phyloP scores from a whole-genome alignment of 164 flowering plant genomes.

The Taxillus chinensis region DNA sequence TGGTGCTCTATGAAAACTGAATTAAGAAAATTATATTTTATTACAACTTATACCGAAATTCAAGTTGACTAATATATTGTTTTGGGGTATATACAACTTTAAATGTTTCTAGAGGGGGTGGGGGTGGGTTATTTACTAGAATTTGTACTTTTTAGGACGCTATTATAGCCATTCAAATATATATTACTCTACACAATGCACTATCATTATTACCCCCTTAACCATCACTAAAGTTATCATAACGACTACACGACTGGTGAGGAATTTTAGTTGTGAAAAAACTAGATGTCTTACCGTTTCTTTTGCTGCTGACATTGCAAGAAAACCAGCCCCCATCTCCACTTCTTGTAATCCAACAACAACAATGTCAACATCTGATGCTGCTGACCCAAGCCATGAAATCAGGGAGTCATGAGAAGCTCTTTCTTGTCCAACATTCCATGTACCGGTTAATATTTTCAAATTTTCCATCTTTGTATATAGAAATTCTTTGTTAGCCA shows the following conservation, averaged over 20 bases:
- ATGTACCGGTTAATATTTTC: slow-evolving; percentile 3
- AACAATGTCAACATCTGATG: slow-evolving; percentile 5
- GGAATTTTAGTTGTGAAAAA: not conserved
- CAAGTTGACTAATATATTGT: too few species aligned
- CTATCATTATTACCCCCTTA: too few species aligned
- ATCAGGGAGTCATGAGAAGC: slow-evolving; percentile 3
- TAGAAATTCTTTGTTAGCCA: slow-evolving; percentile 1
- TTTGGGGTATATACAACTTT: too few species aligned
- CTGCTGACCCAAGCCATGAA: slow-evolving; percentile 5
- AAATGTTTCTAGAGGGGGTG: too few species aligned
- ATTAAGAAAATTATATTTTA: too few species aligned
- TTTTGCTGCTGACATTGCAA: slow-evolving; percentile 9
- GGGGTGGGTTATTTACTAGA: too few species aligned
- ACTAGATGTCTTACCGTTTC: not conserved
- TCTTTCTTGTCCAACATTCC: slow-evolving; percentile 7
- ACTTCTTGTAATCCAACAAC: slow-evolving; percentile 6
- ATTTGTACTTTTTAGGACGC: too few species aligned
- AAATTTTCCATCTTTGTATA: slow-evolving; percentile 3
- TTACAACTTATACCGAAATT: too few species aligned
- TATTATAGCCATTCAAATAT: too few species aligned
- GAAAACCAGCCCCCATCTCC: slow-evolving; percentile 6
- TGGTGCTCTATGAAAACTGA: too few species aligned
- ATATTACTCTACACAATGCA: too few species aligned
- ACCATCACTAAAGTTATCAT: not conserved
- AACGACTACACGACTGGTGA: too few species aligned